Conservation (phyloP, 192 early-diverging fungal genomes). For the Phlyctochytrium arcticum region DNA sequence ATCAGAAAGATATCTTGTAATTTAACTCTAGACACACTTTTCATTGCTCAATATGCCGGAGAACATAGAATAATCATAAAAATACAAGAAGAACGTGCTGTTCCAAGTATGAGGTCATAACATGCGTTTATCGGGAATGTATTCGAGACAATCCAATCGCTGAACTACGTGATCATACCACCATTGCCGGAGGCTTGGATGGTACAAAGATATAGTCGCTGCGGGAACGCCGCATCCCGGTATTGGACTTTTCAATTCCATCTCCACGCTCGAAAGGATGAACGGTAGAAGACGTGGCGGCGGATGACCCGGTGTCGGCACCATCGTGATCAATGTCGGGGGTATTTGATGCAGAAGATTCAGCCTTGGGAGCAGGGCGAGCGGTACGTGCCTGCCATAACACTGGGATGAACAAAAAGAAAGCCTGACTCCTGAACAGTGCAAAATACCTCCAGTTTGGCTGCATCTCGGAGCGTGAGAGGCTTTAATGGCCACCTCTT, state of each 20-base stretch:
- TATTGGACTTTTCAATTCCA: neutral
- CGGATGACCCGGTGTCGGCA: no score
- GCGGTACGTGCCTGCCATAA: neutral
- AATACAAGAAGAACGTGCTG: no score
- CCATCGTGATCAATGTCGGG: conserved; percentile 11
- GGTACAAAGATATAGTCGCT: conserved; percentile 31
- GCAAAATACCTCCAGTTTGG: conserved; percentile 13
- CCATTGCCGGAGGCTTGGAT: conserved; percentile 13
- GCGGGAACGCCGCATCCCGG: conserved; percentile 14
- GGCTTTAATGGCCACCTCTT: conserved; percentile 28
- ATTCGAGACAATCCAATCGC: no score
- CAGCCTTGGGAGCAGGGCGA: conserved; percentile 9
- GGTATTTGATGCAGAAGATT: neutral
- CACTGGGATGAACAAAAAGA: neutral
- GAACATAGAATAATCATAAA: no score
- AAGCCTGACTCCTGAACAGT: neutral
- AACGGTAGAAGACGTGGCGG: neutral
- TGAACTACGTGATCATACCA: no score
- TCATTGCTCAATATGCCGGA: no score
- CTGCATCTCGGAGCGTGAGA: conserved; percentile 3
- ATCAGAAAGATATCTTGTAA: no score
- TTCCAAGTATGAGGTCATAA: no score
- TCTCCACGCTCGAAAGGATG: neutral
- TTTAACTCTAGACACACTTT: no score
- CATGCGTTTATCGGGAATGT: no score